phyloP scores from a whole-genome alignment of 495 filamentous ascomycete species.

The Trichoderma gamsii region DNA sequence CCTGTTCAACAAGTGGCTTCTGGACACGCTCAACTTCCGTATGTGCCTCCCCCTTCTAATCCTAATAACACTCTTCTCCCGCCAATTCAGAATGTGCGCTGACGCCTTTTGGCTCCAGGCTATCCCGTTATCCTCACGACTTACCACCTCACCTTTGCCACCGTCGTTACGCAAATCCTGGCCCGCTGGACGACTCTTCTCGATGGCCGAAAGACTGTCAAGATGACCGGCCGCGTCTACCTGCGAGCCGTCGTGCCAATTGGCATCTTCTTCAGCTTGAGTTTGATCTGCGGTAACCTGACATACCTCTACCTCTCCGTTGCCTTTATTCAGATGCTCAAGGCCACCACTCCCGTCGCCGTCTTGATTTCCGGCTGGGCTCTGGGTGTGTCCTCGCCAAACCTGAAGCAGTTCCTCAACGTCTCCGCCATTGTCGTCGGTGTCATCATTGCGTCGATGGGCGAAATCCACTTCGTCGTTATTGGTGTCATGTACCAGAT shows the following conservation, averaged over 20 bases:
- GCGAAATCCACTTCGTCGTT: constrained; percentile 87
- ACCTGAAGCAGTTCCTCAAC: constrained; percentile 74
- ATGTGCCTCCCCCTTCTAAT: constrained; percentile 35
- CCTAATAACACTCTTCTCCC: not conserved
- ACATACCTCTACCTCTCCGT: constrained; percentile 90
- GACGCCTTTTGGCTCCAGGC: constrained; percentile 26
- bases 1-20: constrained; percentile 98
- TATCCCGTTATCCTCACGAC: constrained; percentile 76
- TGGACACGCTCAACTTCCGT: constrained; percentile 78
- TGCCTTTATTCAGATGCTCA: constrained; percentile 97
- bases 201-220: constrained; percentile 82
- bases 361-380: constrained; percentile 81
- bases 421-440: constrained; percentile 84
- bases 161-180: constrained; percentile 82
- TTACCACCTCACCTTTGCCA: constrained; percentile 88
- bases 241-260: constrained; percentile 89
- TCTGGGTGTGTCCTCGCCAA: constrained; percentile 69
- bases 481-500: constrained; percentile 83
- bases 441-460: constrained; percentile 83
- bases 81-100: not conserved
- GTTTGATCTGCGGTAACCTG: constrained; percentile 89
- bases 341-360: constrained; percentile 89
- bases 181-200: constrained; percentile 78
- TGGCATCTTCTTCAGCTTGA: constrained; percentile 86
- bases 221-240: constrained; percentile 90